Conservation (phyloP, 805 yeast species). For the Starmera amethionina region DNA sequence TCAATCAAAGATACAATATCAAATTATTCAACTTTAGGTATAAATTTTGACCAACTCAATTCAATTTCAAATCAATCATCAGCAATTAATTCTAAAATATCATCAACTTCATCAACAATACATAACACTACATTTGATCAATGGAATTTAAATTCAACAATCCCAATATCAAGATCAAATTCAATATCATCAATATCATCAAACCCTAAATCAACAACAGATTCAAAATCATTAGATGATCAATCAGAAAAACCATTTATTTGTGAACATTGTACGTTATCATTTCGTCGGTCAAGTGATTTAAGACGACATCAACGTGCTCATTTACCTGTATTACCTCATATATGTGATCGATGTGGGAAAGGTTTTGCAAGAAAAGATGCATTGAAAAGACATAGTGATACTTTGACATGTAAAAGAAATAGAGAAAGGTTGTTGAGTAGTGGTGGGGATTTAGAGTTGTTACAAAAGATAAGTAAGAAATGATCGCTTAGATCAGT, state of each 20-base stretch:
- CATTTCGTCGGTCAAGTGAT: constrained; percentile 61
- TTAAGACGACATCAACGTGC: constrained; percentile 69
- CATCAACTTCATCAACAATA: not conserved
- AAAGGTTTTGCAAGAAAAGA: constrained; percentile 81
- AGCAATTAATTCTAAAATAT: no score
- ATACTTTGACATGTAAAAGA: constrained; percentile 66
- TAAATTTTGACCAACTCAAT: no score
- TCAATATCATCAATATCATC: no score
- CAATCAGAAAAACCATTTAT: constrained; percentile 32
- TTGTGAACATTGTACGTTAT: constrained; percentile 51
- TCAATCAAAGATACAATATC: no score
- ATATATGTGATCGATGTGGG: constrained; percentile 66
- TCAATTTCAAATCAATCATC: no score
- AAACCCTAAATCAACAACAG: not conserved
- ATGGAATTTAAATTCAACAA: not conserved
- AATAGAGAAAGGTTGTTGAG: constrained; percentile 46
- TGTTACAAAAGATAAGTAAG: no score
- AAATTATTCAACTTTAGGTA: no score
- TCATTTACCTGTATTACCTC: constrained; percentile 62
- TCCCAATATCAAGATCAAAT: not conserved
- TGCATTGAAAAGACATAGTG: constrained; percentile 67
- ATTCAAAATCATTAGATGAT: not conserved
- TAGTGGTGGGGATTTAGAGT: constrained; percentile 27
- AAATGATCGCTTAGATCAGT: no score
- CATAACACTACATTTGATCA: not conserved